Evolutionary conservation across 768 basidiomycete genomes (phyloP), one percentile per base, ranked within the genome.

Genomic region (Trametes villosa): DNA sequence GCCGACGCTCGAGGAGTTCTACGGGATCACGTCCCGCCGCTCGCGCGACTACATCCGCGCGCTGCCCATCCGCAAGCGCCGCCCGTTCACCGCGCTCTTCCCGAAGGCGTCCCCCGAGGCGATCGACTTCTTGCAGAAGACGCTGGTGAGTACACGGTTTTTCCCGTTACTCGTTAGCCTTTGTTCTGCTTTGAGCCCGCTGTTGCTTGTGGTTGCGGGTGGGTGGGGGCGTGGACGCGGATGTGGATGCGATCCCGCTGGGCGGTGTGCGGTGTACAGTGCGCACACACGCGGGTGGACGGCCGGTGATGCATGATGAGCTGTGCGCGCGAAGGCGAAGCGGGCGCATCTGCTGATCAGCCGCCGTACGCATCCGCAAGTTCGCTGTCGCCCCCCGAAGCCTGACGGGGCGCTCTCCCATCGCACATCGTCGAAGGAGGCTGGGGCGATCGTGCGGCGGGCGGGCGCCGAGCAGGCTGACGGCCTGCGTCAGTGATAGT

Each of bases 31-130:
- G 1, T 91, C 89, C 5, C 82, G 86, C 48, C 81, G 92, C 49
- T 94, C 91, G 53, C 84, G 91, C 57, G 92, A 96, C 68, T 95
- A 96, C 75, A 87, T 96, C 68, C 87, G 92, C 45, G 86, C 89
- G 7, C 78, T 96, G 59, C 92, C 92, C 45, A 92, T 95, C 69
- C 84, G 88, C 65, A 93, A 89, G 75, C 84, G 83, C 68, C 79
- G 83, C 45, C 78, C 87, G 15, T 92, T 96, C 72, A 74, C 82
- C 41, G 78, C 83, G 18, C 69, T 95, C 53, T 95, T 92, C 78
- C 91, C 93, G 5, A 83, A 87, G 57, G 91, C 91, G 41, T 88
- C 86, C 4, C 74, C 83, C 8, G 83, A 87, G 34, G 91, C 89
- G 12, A 80, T 91, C 57, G 89, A 90, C 71, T 87, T 91, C 75